These are phyloP conservation scores for Colletotrichum gloeosporioides DNA, from an alignment of 2,329 filamentous ascomycete species.

Conservation along the genomic window DNA sequence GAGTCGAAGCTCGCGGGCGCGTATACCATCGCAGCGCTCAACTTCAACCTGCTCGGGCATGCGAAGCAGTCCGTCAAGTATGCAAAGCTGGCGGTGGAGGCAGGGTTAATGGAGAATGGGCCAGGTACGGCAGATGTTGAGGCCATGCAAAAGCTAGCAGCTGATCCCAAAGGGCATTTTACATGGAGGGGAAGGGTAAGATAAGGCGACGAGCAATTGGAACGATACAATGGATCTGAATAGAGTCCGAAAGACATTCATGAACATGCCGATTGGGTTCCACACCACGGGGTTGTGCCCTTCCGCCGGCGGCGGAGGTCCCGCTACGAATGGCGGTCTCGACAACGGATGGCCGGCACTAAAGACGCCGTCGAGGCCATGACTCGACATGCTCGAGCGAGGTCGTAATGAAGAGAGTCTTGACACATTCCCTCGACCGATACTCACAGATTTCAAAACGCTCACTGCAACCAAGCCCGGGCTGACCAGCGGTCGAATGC, in stretches of 20 bases:
- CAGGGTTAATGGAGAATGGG: constrained; percentile 29
- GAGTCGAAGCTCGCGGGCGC: constrained; percentile 38
- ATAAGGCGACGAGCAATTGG: not conserved
- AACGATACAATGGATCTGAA: not conserved
- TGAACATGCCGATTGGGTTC: not conserved
- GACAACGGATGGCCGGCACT: not conserved
- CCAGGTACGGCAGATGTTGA: constrained; percentile 5
- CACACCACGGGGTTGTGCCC: not conserved
- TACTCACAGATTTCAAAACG: not conserved
- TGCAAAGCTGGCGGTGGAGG: constrained; percentile 41
- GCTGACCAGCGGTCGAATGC: not conserved
- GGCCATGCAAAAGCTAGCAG: constrained; percentile 15
- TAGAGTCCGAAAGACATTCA: not conserved
- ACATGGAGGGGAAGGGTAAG: constrained; percentile 19
- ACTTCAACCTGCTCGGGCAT: constrained; percentile 43
- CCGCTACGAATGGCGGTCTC: not conserved
- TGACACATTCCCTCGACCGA: not conserved
- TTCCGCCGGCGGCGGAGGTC: not conserved
- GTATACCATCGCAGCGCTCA: constrained; percentile 41
- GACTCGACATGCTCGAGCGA: not conserved
- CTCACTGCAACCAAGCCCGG: not conserved
- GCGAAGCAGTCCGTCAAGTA: constrained; percentile 42
- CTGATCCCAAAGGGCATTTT: constrained; percentile 21
- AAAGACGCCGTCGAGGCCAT: not conserved
- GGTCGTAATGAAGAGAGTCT: not conserved